phyloP scores from a whole-genome alignment of 176 grass and related monocot genomes.

The Triticum monococcum region DNA sequence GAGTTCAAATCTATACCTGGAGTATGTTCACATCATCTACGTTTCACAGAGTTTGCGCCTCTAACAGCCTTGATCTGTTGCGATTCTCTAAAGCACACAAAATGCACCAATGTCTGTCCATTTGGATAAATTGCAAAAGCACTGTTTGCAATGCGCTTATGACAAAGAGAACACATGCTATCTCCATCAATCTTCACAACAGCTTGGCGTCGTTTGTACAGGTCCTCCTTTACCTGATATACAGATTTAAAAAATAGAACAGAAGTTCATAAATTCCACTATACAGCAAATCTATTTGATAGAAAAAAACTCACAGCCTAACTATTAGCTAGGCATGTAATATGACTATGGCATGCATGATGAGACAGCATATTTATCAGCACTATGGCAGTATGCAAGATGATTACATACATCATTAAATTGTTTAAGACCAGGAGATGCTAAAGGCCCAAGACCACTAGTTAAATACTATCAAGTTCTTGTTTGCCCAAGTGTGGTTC shows the following conservation, averaged over 20 bases:
- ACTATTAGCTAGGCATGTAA: slow-evolving; percentile 10
- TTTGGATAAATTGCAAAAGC: slow-evolving; percentile 99
- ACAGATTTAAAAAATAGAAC: neutral
- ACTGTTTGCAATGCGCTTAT: slow-evolving; percentile 88
- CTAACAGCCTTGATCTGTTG: slow-evolving; percentile 80
- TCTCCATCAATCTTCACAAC: slow-evolving; percentile 87
- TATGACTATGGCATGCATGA: slow-evolving; percentile 2
- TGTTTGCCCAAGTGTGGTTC: neutral
- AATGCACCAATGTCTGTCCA: slow-evolving; percentile 90
- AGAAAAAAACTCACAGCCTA: neutral
- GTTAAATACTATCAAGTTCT: slow-evolving; percentile 11
- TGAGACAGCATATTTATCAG: neutral
- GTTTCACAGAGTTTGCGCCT: slow-evolving; percentile 53
- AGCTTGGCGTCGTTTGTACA: slow-evolving; percentile 74
- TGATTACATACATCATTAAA: neutral
- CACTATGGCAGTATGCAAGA: neutral
- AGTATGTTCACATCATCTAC: slow-evolving; percentile 33
- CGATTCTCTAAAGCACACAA: slow-evolving; percentile 97
- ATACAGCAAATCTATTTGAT: neutral
- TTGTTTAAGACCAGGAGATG: slow-evolving; percentile 8
- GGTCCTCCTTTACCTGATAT: slow-evolving; percentile 82
- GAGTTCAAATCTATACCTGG: slow-evolving; percentile 33
- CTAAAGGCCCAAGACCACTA: neutral
- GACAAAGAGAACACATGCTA: slow-evolving; percentile 88
- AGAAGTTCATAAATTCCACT: neutral